Conservation (phyloP, 2,329 filamentous ascomycete species). For the Rutstroemia sp. region DNA sequence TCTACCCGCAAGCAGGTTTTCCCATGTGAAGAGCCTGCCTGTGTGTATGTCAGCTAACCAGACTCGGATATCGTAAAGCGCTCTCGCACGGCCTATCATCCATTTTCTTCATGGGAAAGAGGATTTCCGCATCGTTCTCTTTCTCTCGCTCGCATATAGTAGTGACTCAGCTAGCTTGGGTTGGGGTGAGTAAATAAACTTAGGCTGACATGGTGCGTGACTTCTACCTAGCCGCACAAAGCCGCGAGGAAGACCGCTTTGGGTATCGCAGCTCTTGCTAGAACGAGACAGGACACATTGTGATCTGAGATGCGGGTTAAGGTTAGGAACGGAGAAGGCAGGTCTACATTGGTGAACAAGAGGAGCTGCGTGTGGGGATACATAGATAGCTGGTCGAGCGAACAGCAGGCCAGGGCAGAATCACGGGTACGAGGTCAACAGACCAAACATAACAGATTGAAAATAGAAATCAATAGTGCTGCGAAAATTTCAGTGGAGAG, state of each 20-base stretch:
- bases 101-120: neutral
- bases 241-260: neutral
- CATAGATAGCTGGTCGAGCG: too few species aligned
- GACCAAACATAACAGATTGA: too few species aligned
- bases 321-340: too few species aligned
- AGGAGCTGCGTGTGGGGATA: too few species aligned
- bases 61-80: neutral
- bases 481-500: too few species aligned
- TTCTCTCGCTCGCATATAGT: neutral
- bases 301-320: too few species aligned
- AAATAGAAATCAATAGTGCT: too few species aligned
- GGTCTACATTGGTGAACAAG: too few species aligned
- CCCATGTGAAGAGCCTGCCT: neutral
- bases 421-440: too few species aligned
- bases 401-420: too few species aligned
- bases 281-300: too few species aligned
- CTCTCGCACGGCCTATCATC: neutral
- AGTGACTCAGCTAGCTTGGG: constrained; percentile 1
- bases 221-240: neutral
- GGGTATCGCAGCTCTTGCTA: too few species aligned
- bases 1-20: neutral
- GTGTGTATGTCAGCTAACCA: neutral
- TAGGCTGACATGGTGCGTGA: neutral
- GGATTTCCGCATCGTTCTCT: neutral
- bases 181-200: neutral